Conservation (phyloP, 345 rosid genomes). For the Populus davidiana region DNA sequence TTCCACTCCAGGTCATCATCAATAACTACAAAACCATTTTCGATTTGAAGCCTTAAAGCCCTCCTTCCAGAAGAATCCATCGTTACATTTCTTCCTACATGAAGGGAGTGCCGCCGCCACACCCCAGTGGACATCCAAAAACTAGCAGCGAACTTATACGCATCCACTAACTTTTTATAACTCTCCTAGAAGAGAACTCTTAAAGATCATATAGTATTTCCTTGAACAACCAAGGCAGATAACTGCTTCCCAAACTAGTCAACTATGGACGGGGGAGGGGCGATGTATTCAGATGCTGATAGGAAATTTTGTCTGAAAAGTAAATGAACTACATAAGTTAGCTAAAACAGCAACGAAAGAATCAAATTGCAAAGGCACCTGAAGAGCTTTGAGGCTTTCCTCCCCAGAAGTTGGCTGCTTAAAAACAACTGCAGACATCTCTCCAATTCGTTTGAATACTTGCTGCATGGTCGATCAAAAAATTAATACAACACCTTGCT, state of each 20-base stretch:
- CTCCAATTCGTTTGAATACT: slow-evolving; percentile 45
- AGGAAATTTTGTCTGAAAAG: no score
- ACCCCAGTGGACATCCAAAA: neutral
- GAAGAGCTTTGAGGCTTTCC: slow-evolving; percentile 55
- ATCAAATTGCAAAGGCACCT: slow-evolving; percentile 32
- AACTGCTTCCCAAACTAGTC: neutral
- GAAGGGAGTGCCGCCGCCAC: neutral
- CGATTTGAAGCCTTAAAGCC: neutral
- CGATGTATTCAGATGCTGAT: neutral
- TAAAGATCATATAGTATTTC: neutral
- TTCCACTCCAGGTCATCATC: neutral
- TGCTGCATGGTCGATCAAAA: slow-evolving; percentile 24
- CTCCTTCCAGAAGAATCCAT: neutral
- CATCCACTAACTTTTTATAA: neutral
- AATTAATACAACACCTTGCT: neutral
- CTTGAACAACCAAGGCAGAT: neutral
- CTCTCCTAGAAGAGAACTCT: neutral
- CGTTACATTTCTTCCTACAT: neutral
- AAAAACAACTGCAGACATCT: slow-evolving; percentile 54
- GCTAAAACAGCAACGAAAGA: neutral
- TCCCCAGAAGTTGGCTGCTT: slow-evolving; percentile 49
- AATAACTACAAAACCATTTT: neutral
- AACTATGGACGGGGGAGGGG: neutral
- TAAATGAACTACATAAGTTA: neutral
- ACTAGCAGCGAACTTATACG: neutral